A percentile compares a stretch with the other conserved stretches of the same genome.
These are phyloP conservation scores for Gypsophila paniculata DNA, from an alignment of 179 eudicot genomes.

Conservation along the genomic window DNA sequence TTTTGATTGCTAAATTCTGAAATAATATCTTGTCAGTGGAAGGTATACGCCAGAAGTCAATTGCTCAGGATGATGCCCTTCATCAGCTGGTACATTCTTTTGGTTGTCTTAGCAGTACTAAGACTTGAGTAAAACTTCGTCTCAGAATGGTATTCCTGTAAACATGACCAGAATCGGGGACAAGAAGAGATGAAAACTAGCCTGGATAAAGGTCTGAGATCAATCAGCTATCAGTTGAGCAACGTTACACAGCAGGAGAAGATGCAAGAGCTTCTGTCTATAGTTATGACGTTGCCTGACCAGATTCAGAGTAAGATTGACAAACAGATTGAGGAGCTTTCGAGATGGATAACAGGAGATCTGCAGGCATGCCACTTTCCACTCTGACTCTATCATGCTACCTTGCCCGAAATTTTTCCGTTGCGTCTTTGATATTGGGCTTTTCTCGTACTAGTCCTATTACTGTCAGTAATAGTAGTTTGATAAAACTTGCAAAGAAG, in stretches of 20 bases:
- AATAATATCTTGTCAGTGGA: constrained; percentile 47
- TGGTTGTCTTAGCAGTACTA: constrained; percentile 4
- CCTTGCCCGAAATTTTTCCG: background rate
- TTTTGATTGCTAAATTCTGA: background rate
- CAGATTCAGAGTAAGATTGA: constrained; percentile 40
- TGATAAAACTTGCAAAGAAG: background rate
- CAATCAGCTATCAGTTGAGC: constrained; percentile 48
- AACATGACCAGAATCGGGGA: constrained; percentile 59
- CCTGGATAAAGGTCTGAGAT: constrained; percentile 45
- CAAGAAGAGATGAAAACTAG: constrained; percentile 60
- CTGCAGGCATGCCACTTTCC: constrained; percentile 47
- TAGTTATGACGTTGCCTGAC: constrained; percentile 46
- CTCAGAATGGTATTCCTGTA: constrained; percentile 1
- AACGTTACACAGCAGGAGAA: constrained; percentile 41
- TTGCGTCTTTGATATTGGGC: background rate
- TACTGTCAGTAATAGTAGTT: background rate
- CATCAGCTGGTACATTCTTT: constrained; percentile 50
- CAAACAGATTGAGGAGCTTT: constrained; percentile 48
- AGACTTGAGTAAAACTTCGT: background rate
- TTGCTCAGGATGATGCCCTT: constrained; percentile 52
- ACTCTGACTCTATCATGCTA: background rate
- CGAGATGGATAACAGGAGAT: constrained; percentile 45
- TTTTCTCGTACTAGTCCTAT: background rate
- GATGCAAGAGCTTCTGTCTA: constrained; percentile 41
- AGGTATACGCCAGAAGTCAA: constrained; percentile 68